Percentiles rank a stretch among this genome's conserved stretches.
Evolutionary conservation across 176 grass and related monocot species (phyloP).

Genomic region (Aegilops tauschii): DNA sequence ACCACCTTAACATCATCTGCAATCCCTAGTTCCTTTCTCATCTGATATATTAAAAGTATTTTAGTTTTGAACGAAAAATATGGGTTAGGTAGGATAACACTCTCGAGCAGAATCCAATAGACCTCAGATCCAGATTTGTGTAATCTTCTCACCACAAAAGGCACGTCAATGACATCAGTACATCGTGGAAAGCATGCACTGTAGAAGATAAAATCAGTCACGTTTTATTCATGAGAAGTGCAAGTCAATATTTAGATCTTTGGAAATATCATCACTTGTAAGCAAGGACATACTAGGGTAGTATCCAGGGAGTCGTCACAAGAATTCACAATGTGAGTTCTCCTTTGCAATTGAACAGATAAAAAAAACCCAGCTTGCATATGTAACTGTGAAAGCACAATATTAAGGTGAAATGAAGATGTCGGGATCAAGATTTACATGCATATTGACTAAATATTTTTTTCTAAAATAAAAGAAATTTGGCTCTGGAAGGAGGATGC

Average conservation of each 20-base stretch:
- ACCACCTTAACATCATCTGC: constrained; percentile 25
- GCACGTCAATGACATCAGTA: constrained; percentile 70
- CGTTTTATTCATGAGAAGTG: not conserved
- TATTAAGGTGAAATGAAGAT: constrained; percentile 7
- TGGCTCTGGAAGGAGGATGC: not conserved
- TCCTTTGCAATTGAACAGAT: constrained; percentile 73
- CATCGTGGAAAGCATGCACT: constrained; percentile 81
- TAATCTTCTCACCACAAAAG: constrained; percentile 72
- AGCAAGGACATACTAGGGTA: constrained; percentile 46
- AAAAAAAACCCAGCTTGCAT: not conserved
- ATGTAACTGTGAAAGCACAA: not conserved
- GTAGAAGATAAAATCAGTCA: constrained; percentile 10
- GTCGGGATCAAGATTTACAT: not conserved
- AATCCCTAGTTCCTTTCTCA: constrained; percentile 82
- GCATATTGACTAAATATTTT: not conserved
- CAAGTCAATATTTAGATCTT: not conserved
- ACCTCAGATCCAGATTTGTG: constrained; percentile 84
- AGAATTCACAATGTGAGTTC: constrained; percentile 85
- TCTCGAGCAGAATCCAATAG: not conserved
- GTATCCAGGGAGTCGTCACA: constrained; percentile 84
- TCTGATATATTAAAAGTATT: constrained; percentile 39
- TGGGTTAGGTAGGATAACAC: not conserved
- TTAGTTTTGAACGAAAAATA: constrained; percentile 15
- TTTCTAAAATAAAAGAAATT: not conserved
- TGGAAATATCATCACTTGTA: not conserved